Evolutionary conservation across 805 yeast genomes (phyloP).

Genomic region (Sugiyamaella mastotermitis): DNA sequence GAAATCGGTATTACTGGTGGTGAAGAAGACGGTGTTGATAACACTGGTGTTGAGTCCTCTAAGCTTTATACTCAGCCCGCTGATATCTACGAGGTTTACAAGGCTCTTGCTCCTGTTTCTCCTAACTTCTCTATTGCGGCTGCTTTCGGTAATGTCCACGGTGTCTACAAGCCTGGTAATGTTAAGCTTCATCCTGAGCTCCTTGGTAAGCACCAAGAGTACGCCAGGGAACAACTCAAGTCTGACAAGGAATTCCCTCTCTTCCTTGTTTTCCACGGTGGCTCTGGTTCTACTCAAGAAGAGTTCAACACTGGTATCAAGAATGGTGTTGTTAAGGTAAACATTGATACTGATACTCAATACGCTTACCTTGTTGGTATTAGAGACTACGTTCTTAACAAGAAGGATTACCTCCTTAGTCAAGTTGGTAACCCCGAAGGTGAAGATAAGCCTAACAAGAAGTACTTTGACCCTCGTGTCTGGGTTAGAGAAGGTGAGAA

Average conservation of each 20-base stretch:
- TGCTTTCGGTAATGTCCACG: constrained; percentile 99
- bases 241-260: constrained; percentile 60
- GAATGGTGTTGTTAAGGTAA: constrained; percentile 97
- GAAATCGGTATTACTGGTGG: constrained; percentile 99
- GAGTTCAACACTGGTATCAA: constrained; percentile 89
- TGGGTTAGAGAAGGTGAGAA: constrained; percentile 99
- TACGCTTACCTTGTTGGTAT: constrained; percentile 95
- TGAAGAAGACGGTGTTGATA: constrained; percentile 99
- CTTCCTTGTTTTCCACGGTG: constrained; percentile 99
- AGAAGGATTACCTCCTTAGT: constrained; percentile 87
- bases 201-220: constrained; percentile 91
- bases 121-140: constrained; percentile 99
- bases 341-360: constrained; percentile 98
- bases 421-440: constrained; percentile 99
- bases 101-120: constrained; percentile 83
- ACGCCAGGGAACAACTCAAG: constrained; percentile 65
- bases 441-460: constrained; percentile 98
- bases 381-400: constrained; percentile 92
- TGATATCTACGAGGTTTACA: constrained; percentile 86
- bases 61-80: constrained; percentile 90
- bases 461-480: constrained; percentile 99
- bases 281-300: constrained; percentile 91
- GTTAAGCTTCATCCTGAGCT: constrained; percentile 88
- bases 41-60: constrained; percentile 85
- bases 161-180: constrained; percentile 99